Conservation (phyloP, 257 asterid species). For the Pogostemon cablin region DNA sequence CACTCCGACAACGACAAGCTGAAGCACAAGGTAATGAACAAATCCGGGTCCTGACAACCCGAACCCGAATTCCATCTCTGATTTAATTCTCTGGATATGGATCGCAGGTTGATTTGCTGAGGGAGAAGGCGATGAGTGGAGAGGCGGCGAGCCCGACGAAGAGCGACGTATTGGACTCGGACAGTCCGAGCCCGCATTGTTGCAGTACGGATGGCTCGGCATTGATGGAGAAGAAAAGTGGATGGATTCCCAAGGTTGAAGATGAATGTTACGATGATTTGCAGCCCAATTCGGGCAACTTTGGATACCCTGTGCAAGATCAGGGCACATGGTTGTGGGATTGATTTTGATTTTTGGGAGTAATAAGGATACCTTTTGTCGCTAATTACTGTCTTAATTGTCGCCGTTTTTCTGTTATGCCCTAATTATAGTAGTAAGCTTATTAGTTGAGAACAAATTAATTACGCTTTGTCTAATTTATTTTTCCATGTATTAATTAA, state of each 20-base stretch:
- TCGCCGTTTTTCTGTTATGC: too few relatives aligned
- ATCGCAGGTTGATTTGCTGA: slow-evolving; percentile 56
- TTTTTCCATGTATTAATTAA: too few relatives aligned
- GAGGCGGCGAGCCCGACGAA: slow-evolving; percentile 57
- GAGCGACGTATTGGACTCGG: slow-evolving; percentile 68
- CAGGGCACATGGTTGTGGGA: slow-evolving; percentile 78
- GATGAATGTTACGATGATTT: slow-evolving; percentile 47
- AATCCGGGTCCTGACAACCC: background rate
- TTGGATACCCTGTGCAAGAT: slow-evolving; percentile 67
- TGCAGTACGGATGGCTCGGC: background rate
- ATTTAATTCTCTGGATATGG: background rate
- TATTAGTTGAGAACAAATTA: too few relatives aligned
- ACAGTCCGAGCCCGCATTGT: background rate
- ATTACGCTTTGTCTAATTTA: too few relatives aligned
- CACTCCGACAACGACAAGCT: slow-evolving; percentile 57
- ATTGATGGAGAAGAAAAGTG: slow-evolving; percentile 55
- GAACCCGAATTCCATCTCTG: background rate
- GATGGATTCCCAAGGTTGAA: slow-evolving; percentile 55
- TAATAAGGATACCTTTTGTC: background rate
- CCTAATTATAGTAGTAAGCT: too few relatives aligned
- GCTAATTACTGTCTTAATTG: too few relatives aligned
- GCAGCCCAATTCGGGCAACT: slow-evolving; percentile 52
- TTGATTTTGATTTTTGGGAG: slow-evolving; percentile 28
- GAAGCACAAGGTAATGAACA: slow-evolving; percentile 56
- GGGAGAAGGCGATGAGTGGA: slow-evolving; percentile 41